phyloP scores from a whole-genome alignment of 73 alveolate species.

The Strombidium stylifer region DNA sequence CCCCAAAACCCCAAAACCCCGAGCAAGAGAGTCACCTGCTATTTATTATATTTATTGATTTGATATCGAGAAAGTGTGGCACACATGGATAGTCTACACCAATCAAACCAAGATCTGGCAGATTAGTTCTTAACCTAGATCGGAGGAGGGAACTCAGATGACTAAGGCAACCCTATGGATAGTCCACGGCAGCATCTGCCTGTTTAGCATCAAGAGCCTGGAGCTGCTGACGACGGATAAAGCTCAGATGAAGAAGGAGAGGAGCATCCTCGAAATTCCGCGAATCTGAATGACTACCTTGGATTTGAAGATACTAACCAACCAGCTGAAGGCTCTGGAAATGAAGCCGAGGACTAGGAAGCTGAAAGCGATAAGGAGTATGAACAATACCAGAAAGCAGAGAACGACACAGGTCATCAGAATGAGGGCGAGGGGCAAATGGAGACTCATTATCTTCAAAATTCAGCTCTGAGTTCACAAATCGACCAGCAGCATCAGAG shows the following conservation, averaged over 20 bases:
- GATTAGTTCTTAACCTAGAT: conserved; percentile 29
- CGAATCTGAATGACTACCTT: background rate
- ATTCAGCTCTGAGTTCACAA: no score
- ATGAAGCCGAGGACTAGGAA: conserved; percentile 4
- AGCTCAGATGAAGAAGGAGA: background rate
- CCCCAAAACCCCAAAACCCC: conserved; percentile 40
- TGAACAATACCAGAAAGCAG: no score
- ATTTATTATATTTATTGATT: background rate
- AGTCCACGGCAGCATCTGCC: background rate
- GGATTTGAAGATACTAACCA: background rate
- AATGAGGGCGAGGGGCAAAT: no score
- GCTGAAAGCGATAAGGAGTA: background rate
- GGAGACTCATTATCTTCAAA: no score
- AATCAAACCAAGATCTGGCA: background rate
- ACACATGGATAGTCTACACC: background rate
- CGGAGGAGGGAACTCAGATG: conserved; percentile 5
- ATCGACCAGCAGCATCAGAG: no score
- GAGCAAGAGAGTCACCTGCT: background rate
- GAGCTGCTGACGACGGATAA: background rate
- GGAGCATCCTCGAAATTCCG: background rate
- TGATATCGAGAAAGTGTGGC: background rate
- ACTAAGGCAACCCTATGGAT: background rate
- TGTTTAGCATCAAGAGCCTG: background rate
- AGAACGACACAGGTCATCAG: no score
- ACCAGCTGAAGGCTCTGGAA: background rate